Evolutionary conservation across 257 asterid species (phyloP).

Genomic region (Nicotiana sylvestris): DNA sequence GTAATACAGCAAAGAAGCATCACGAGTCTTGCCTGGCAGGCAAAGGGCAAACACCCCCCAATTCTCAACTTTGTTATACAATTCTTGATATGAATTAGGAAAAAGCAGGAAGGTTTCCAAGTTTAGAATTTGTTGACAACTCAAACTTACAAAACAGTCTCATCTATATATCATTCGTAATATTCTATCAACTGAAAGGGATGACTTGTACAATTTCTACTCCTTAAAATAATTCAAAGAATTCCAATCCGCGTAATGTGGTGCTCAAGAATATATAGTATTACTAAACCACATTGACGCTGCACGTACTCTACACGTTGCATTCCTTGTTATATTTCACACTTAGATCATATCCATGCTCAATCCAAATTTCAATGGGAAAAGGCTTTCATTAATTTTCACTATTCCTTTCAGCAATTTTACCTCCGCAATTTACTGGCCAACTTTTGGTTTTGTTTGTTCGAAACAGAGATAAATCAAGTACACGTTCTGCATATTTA

Average conservation of each 20-base stretch:
- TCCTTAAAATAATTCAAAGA: background rate
- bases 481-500: no score
- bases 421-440: background rate
- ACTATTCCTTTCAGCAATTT: background rate
- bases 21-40: background rate
- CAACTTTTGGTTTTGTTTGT: background rate
- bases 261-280: background rate
- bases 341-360: background rate
- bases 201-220: background rate
- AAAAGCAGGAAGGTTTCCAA: background rate
- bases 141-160: background rate
- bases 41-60: background rate
- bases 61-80: background rate
- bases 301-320: constrained; percentile 9
- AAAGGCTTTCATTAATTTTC: background rate
- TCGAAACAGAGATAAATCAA: no score
- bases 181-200: background rate
- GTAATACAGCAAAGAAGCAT: background rate
- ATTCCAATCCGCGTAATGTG: background rate
- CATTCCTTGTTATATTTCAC: background rate
- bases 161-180: background rate
- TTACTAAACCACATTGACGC: background rate
- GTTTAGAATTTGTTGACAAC: constrained; percentile 1
- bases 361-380: background rate
- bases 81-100: background rate